A percentile compares a stretch with the other conserved stretches of the same genome.
Conservation (phyloP, 2,329 filamentous ascomycete species). For the Lachnum nothofagi region DNA sequence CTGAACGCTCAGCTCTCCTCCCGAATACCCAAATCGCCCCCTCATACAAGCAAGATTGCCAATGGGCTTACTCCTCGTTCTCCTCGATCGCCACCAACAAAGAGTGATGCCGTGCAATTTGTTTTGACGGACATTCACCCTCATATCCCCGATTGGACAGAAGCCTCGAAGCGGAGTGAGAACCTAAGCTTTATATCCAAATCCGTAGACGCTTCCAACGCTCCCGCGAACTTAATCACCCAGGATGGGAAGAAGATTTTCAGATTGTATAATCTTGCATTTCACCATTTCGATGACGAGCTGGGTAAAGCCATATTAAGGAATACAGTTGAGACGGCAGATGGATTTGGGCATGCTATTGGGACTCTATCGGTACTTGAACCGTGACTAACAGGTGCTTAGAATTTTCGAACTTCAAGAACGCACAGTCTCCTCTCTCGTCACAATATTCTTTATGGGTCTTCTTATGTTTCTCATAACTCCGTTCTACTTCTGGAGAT, state of each 20-base stretch:
- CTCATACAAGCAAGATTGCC: conserved; percentile 6
- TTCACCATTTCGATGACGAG: conserved; percentile 69
- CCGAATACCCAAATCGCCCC: conserved; percentile 24
- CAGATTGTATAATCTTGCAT: conserved; percentile 67
- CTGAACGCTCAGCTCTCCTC: conserved; percentile 46
- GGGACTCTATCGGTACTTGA: neutral
- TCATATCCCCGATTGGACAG: conserved; percentile 55
- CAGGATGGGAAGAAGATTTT: conserved; percentile 50
- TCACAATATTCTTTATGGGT: conserved; percentile 50
- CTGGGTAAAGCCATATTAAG: conserved; percentile 56
- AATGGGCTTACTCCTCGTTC: conserved; percentile 22
- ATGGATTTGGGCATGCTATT: conserved; percentile 53
- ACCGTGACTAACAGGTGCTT: conserved; percentile 1
- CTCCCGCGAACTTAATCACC: conserved; percentile 46
- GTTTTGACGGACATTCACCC: conserved; percentile 63
- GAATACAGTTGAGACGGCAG: conserved; percentile 59
- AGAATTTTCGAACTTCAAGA: conserved; percentile 71
- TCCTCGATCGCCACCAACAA: conserved; percentile 16
- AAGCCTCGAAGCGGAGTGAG: conserved; percentile 46
- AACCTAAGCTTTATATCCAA: conserved; percentile 55
- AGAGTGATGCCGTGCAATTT: conserved; percentile 44
- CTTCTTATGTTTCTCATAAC: conserved; percentile 47
- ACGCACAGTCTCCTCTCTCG: conserved; percentile 49
- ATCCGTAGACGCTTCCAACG: conserved; percentile 60
- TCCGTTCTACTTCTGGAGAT: conserved; percentile 43